Base-by-base conservation (phyloP, 2,329 filamentous ascomycete genomes). In the Xenosphaeropsis pyriputrescens region DNA sequence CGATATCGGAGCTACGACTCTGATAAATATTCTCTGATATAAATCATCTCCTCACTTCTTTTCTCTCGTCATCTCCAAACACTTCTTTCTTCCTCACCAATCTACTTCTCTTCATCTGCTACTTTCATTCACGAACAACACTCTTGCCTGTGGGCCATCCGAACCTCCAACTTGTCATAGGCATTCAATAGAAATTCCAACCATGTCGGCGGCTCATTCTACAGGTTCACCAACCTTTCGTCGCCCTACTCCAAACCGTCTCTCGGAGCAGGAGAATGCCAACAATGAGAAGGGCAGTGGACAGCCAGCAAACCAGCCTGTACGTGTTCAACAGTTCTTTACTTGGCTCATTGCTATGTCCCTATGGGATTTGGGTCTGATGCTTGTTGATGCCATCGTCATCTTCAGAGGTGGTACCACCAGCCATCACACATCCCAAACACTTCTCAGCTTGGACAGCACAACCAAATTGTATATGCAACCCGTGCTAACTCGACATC, bases 181-280 rank as follows among this genome's bases (percentile, higher is more conserved):
- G 12, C 22, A 26, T 3, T 26, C 8, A 9, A 26, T 9, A 26
- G 8, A 26, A 9, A 26, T 9, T 26, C 32, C 48, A 53, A 42
- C 41, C 22, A 67, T 67, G 63, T 62, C 62, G 50, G 50, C 53
- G 41, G 50, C 47, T 13, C 43, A 50, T 43, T 57, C 59, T 18
- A 58, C 58, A 17, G 63, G 60, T 34, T 67, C 65, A 36, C 63
- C 64, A 14, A 53, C 49, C 36, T 50, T 59, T 38, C 58, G 57
- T 41, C 62, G 57, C 18, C 41, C 52, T 18, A 50, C 50, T 8
- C 46, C 49, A 14, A 46, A 53, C 44, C 59, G 56, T 48, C 56
- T 47, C 32, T 41, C 53, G 35, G 54, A 57, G 32, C 60, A 62
- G 41, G 61, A 64, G 39, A 52, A 53, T 32, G 34, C 48, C 26